phyloP scores from a whole-genome alignment of 257 asterid genomes.

The Nicotiana tabacum region DNA sequence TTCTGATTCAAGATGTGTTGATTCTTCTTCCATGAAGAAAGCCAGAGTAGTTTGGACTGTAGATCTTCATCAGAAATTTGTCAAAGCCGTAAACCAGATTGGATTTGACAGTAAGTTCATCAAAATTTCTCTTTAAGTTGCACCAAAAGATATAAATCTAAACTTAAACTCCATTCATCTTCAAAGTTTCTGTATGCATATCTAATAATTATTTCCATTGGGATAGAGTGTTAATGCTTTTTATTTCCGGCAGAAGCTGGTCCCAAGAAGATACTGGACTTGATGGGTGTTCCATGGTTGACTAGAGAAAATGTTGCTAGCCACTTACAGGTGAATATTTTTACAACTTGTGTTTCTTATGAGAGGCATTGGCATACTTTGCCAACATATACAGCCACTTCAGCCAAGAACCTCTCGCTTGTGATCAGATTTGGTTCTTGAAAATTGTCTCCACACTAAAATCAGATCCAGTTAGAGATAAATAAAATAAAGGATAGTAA shows the following conservation, averaged over 20 bases:
- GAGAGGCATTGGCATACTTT: neutral
- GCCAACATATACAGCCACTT: neutral
- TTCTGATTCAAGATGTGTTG: slow-evolving; percentile 20
- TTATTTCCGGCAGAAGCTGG: slow-evolving; percentile 60
- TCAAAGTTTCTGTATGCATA: neutral
- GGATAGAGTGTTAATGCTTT: neutral
- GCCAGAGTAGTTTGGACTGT: slow-evolving; percentile 74
- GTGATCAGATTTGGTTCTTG: neutral
- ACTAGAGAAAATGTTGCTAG: slow-evolving; percentile 92
- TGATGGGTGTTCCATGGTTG: slow-evolving; percentile 86
- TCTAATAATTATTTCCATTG: neutral
- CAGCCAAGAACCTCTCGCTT: neutral
- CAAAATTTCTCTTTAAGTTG: neutral
- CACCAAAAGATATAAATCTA: neutral
- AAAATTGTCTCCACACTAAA: neutral
- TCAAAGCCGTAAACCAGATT: slow-evolving; percentile 55
- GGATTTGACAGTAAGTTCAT: slow-evolving; percentile 60
- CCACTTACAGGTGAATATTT: slow-evolving; percentile 69
- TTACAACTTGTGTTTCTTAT: neutral
- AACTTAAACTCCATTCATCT: neutral
- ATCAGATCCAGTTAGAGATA: neutral
- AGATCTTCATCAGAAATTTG: slow-evolving; percentile 69
- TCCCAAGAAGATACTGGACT: slow-evolving; percentile 84
- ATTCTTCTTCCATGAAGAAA: slow-evolving; percentile 56
- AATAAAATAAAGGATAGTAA: neutral